phyloP scores from a whole-genome alignment of 768 basidiomycete genomes.

The Suillus bovinus region DNA sequence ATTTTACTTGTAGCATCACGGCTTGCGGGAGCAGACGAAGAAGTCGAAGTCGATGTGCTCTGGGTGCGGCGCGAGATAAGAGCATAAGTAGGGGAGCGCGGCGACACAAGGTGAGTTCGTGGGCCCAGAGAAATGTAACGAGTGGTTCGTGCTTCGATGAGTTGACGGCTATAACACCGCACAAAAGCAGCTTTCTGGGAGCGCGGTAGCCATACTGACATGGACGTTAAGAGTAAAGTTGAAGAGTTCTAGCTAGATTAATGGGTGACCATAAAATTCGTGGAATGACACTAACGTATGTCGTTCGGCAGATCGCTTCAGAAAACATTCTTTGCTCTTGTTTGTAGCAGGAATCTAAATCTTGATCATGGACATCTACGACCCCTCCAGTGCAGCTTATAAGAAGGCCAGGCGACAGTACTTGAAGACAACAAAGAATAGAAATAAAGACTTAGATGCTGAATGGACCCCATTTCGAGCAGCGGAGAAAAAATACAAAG shows the following conservation, averaged over 20 bases:
- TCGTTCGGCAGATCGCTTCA: conserved; percentile 2
- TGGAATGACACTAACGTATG: conserved; percentile 3
- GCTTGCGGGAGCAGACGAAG: conserved; percentile 16
- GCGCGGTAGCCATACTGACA: conserved; percentile 81
- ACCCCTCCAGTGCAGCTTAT: conserved; percentile 52
- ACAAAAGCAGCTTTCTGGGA: conserved; percentile 43
- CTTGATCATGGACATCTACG: conserved; percentile 31
- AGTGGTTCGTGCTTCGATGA: conserved; percentile 25
- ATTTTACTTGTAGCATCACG: conserved; percentile 7
- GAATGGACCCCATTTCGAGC: conserved; percentile 76
- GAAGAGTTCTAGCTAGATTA: conserved; percentile 2
- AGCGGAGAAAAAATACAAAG: conserved; percentile 80
- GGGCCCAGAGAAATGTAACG: conserved; percentile 20
- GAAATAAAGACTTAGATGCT: conserved; percentile 42
- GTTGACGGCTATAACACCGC: conserved; percentile 32
- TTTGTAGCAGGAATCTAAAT: conserved; percentile 24
- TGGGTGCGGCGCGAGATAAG: conserved; percentile 32
- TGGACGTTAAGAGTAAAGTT: conserved; percentile 26
- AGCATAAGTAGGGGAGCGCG: conserved; percentile 20
- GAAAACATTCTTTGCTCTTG: conserved; percentile 21
- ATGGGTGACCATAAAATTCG: conserved; percentile 14
- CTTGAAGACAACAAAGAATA: conserved; percentile 59
- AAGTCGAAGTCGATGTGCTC: conserved; percentile 35
- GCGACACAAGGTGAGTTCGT: conserved; percentile 14
- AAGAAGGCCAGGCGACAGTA: conserved; percentile 60